A percentile compares a stretch with the other conserved stretches of the same genome.
These are phyloP conservation scores for Ogataea nitratoaversa DNA, from an alignment of 805 yeast genomes.

Conservation along the genomic window DNA sequence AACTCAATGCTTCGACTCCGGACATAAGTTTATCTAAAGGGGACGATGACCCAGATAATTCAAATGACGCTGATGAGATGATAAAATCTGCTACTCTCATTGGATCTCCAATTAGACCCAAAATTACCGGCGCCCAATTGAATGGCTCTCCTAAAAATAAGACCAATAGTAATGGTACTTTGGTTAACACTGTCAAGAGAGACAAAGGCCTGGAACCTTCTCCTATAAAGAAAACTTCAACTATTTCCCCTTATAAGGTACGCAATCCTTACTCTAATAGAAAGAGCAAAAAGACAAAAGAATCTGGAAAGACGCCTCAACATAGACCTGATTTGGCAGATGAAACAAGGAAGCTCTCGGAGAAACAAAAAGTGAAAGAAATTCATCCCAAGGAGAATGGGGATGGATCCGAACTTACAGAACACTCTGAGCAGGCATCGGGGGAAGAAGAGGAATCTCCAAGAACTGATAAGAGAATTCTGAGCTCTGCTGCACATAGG, in stretches of 20 bases:
- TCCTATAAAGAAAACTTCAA: conserved; percentile 15
- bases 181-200: background rate
- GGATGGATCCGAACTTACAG: too few species aligned
- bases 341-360: background rate
- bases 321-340: too few species aligned
- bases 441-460: too few species aligned
- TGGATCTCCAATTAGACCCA: conserved; percentile 27
- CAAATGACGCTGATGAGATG: conserved; percentile 26
- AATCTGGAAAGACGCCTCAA: background rate
- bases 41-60: conserved; percentile 17
- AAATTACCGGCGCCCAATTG: conserved; percentile 12
- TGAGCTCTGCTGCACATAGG: conserved; percentile 1
- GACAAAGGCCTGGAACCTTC: conserved; percentile 15
- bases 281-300: conserved; percentile 5
- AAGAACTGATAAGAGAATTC: too few species aligned
- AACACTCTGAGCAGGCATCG: too few species aligned
- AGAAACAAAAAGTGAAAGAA: too few species aligned
- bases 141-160: conserved; percentile 16
- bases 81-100: conserved; percentile 26
- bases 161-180: background rate
- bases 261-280: too few species aligned
- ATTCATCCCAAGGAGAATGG: too few species aligned
- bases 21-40: conserved; percentile 4
- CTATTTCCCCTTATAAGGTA: too few species aligned
- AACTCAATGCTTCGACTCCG: conserved; percentile 1